Evolutionary conservation across 768 basidiomycete genomes (phyloP), one percentile per base, ranked within the genome.

Genomic region (Sporobolomyces pararoseus): DNA sequence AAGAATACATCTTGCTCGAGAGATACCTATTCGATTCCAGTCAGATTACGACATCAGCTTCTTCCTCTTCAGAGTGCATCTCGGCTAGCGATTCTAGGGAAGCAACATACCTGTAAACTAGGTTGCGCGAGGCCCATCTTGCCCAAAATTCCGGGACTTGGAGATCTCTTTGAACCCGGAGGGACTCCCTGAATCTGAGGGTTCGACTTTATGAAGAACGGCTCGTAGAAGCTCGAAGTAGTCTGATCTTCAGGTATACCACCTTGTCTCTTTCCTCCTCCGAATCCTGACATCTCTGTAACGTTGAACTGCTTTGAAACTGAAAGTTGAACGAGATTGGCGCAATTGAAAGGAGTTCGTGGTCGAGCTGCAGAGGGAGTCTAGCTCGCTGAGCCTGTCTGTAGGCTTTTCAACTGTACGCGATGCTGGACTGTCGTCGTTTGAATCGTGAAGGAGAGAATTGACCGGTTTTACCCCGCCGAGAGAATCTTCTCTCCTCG

Each of bases 1-100:
- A 68, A 73, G 49, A 73, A 68, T 39, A 73, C 67, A 23, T 73
- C 71, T 37, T 73, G 53, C 1, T 37, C 63, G 46, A 72, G 63
- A 9, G 66, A 68, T 32, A 65, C 35, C 65, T 65, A 35, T 7
- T 6, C 34, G 32, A 37, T 13, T 53, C 7, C 52, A 21, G 25
- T 3, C 21, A 10, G 55, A 49, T n/a, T n/a, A n/a, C n/a, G n/a
- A n/a, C n/a, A n/a, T n/a, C n/a, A n/a, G n/a, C n/a, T n/a, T n/a
- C n/a, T n/a, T n/a, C n/a, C n/a, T n/a, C n/a, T n/a, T n/a, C n/a
- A n/a, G n/a, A n/a, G n/a, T n/a, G n/a, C n/a, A n/a, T n/a, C n/a
- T n/a, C n/a, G n/a, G n/a, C n/a, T n/a, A n/a, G n/a, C n/a, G n/a
- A n/a, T n/a, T n/a, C n/a, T n/a, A n/a, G 35, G 39, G 39, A 17